Percentiles rank a stretch among this genome's conserved stretches.
phyloP scores from a whole-genome alignment of 1,284 basidiomycete genomes.

The Ganoderma multipileum region DNA sequence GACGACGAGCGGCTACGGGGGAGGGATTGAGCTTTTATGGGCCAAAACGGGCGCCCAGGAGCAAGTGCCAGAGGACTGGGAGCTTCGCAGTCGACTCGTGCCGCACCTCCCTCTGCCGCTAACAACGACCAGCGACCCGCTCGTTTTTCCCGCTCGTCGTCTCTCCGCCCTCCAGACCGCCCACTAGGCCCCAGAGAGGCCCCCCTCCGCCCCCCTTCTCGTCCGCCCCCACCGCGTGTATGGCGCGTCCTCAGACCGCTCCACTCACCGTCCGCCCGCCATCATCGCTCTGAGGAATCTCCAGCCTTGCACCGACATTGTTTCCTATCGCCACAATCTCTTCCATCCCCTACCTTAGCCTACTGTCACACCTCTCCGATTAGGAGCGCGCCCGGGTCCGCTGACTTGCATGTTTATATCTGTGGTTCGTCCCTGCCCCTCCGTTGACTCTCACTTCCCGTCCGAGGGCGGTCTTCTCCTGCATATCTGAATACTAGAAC shows the following conservation, averaged over 20 bases:
- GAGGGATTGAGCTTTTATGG: slow-evolving; percentile 22
- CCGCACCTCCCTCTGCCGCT: slow-evolving; percentile 28
- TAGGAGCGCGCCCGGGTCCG: slow-evolving; percentile 24
- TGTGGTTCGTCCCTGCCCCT: slow-evolving; percentile 30
- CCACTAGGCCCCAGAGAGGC: slow-evolving; percentile 9
- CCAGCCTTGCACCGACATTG: slow-evolving; percentile 21
- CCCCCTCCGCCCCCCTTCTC: slow-evolving; percentile 1
- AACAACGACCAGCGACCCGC: slow-evolving; percentile 35
- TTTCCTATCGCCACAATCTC: slow-evolving; percentile 20
- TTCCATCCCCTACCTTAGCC: slow-evolving; percentile 17
- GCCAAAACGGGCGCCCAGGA: slow-evolving; percentile 33
- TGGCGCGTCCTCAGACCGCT: slow-evolving; percentile 20
- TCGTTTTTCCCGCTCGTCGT: slow-evolving; percentile 29
- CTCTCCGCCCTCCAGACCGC: slow-evolving; percentile 12
- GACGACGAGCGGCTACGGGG: slow-evolving; percentile 14
- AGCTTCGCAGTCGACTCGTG: slow-evolving; percentile 25
- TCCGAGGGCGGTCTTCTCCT: slow-evolving; percentile 24
- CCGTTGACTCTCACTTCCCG: slow-evolving; percentile 26
- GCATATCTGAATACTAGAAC: slow-evolving; percentile 30
- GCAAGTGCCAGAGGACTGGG: slow-evolving; percentile 27
- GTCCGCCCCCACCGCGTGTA: slow-evolving; percentile 16
- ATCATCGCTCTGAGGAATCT: slow-evolving; percentile 21
- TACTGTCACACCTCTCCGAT: slow-evolving; percentile 18
- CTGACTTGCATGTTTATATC: slow-evolving; percentile 33
- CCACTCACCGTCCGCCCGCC: slow-evolving; percentile 16